phyloP scores from a whole-genome alignment of 371 early-diverging fungal genomes.

The Mortierella polycephala region DNA sequence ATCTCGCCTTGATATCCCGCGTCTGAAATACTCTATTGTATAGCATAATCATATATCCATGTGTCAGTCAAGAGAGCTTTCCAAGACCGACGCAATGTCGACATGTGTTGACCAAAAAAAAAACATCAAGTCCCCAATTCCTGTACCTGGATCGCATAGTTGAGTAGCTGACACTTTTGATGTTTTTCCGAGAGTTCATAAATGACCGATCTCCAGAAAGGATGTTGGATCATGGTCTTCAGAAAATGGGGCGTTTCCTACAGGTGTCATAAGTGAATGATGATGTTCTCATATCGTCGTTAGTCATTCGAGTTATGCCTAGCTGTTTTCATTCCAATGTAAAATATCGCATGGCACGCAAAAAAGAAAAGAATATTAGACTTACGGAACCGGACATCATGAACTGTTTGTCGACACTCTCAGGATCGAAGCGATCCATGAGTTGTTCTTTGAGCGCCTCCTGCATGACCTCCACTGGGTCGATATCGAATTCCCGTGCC shows the following conservation, averaged over 20 bases:
- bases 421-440: slow-evolving; percentile 67
- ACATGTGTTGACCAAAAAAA: no score
- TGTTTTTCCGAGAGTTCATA: slow-evolving; percentile 71
- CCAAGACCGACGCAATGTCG: no score
- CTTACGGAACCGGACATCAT: slow-evolving; percentile 55
- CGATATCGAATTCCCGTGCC: slow-evolving; percentile 58
- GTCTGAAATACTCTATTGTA: slow-evolving; percentile 66
- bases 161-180: slow-evolving; percentile 68
- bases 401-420: slow-evolving; percentile 63
- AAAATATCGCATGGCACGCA: neutral
- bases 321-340: neutral
- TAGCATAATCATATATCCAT: neutral
- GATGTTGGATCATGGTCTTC: slow-evolving; percentile 62
- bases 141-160: slow-evolving; percentile 68
- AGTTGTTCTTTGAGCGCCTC: slow-evolving; percentile 65
- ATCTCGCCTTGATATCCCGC: slow-evolving; percentile 73
- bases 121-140: no score
- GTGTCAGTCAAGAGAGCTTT: neutral
- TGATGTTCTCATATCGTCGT: no score
- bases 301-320: no score
- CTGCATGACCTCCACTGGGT: slow-evolving; percentile 59
- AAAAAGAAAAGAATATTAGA: no score
- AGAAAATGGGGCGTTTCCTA: slow-evolving; percentile 62
- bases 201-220: slow-evolving; percentile 70
- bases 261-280: neutral